Evolutionary conservation across 1,284 basidiomycete species (phyloP).

Genomic region (Phellinidium pouzarii): DNA sequence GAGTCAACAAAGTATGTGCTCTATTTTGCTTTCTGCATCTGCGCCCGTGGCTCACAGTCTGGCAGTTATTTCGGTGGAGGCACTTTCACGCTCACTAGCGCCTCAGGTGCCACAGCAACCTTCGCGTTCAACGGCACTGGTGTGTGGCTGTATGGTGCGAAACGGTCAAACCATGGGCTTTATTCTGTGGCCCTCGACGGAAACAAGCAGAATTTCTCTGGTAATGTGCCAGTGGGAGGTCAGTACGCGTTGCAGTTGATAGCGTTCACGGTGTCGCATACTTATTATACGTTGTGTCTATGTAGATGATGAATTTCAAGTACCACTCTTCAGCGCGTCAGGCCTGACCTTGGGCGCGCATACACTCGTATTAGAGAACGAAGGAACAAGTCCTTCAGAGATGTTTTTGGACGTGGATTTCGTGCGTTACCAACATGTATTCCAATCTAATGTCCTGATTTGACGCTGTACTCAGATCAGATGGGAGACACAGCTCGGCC

Average conservation of each 20-base stretch:
- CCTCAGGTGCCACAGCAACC: slow-evolving; percentile 24
- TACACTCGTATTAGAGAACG: slow-evolving; percentile 17
- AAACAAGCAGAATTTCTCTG: neutral
- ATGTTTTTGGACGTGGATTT: slow-evolving; percentile 23
- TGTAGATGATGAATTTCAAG: slow-evolving; percentile 8
- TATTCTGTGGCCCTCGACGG: slow-evolving; percentile 20
- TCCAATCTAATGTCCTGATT: neutral
- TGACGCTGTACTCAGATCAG: slow-evolving; percentile 15
- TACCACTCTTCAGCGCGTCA: slow-evolving; percentile 14
- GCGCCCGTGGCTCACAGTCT: neutral
- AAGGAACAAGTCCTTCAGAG: neutral
- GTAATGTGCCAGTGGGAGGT: slow-evolving; percentile 4
- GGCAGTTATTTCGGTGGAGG: slow-evolving; percentile 30
- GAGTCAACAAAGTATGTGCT: slow-evolving; percentile 23
- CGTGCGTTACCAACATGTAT: slow-evolving; percentile 12
- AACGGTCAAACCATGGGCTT: slow-evolving; percentile 27
- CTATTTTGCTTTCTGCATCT: neutral
- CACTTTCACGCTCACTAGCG: slow-evolving; percentile 28
- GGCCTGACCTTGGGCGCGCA: slow-evolving; percentile 12
- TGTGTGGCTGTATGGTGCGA: slow-evolving; percentile 30
- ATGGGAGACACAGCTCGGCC: slow-evolving; percentile 8
- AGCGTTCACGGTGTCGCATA: too few species aligned
- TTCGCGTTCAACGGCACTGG: slow-evolving; percentile 31
- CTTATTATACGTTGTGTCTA: neutral
- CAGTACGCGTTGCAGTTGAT: neutral